Base-by-base conservation (phyloP, 2,329 filamentous ascomycete species). In the Aspergillus fischeri region DNA sequence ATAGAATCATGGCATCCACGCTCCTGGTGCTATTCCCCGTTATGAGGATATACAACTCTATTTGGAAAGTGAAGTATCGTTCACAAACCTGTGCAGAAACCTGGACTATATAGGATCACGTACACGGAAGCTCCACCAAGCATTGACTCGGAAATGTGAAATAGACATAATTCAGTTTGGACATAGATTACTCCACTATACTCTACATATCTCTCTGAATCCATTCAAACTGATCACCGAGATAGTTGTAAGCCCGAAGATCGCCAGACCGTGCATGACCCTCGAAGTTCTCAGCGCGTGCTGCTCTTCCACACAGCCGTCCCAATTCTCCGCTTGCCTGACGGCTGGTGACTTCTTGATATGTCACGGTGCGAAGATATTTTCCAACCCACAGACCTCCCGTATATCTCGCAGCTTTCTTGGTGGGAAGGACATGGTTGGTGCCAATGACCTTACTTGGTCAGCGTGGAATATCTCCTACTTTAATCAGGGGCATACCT, bases 321-420 rank as follows among this genome's bases (percentile, higher is more conserved):
- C 80, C 81, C 3, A 83, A 69, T 58, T 80, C 67, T 0, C 77
- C 81, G 63, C 79, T 81, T 11, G 75, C 77, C 51, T 77, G 65
- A 3, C 70, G 65, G 4, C 68, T 68, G 1, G 65, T 69, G 0
- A 83, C 80, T 58, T 82, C 79, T 61, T 83, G 80, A 60, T 83
- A 83, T 0, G 81, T 83, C n/a, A 75, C 71, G 0, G 80, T 83
- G 35, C 75, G 73, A 17, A 83, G 68, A 60, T 74, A 83, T 64
- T 83, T 83, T n/a, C 81, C 80, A 2, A 83, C 80, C 80, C 80
- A 83, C 3, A 83, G 70, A 1, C 81, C 81, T 2, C 80, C 80
- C 0, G 80, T 83, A 61, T 80, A 83, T 2, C 77, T 67, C 0
- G 77, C 76, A 0, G 79, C 80, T 21, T 75, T 74, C 1, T 75